Evolutionary conservation across 2,329 filamentous ascomycete species (phyloP), one percentile per base, ranked within the genome.

Genomic region (Coniosporium tulheliwenetii): DNA sequence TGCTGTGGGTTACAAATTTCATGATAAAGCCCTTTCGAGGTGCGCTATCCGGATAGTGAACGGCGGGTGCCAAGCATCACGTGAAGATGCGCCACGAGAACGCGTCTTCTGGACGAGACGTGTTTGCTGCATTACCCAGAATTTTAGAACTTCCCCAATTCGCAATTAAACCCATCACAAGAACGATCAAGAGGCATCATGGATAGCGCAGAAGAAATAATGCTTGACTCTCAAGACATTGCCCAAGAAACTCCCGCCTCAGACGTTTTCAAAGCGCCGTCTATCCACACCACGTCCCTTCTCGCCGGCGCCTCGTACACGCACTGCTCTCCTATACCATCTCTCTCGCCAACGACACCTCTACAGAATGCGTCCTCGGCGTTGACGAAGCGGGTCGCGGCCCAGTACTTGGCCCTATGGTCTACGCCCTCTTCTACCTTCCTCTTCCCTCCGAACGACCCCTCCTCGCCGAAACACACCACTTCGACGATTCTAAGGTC

Each of bases 401-500:
- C 1, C 89, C 89, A 16, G 89, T 95, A n/a, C 73, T 96, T 10
- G 89, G 73, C 19, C 77, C 75, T 13, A 81, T 78, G 77, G 73
- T 81, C 40, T 79, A 79, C 57, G 72, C 67, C 38, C 65, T 76
- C 30, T 83, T 93, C 48, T 93, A 93, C 39, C 60, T 84, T 2
- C 70, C 77, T 0, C 66, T 77, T 26, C 73, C 79, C 19, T 57
- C 69, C 31, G 72, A 79, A 46, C 77, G 80, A 54, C 71, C 81
- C 1, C 75, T 95, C 26, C 77, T 96, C 15, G 81, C 84, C 39
- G 63, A 75, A 31, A 76, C 77, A 3, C 81, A 94, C 65, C 82
- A 80, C 66, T 95, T 95, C 63, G 82, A 95, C 67, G 89, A 96
- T 68, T 93, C 83, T 58, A 96, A 96, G 65, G 84, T 86, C 5